A percentile compares a stretch with the other conserved stretches of the same genome.
Conservation (phyloP, 306 rosid species). For the Fragaria vesca region DNA sequence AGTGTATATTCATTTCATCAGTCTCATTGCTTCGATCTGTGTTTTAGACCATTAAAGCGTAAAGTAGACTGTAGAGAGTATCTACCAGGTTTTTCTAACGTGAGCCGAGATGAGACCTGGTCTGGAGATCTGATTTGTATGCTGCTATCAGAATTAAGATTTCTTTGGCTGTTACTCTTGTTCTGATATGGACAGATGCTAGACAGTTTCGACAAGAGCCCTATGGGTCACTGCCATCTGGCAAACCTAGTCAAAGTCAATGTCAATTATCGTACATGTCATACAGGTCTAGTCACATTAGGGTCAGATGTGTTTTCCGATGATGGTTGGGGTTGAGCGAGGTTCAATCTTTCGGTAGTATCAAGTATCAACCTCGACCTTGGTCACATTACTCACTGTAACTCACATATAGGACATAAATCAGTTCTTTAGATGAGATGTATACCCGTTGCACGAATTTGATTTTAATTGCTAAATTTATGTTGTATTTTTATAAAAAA, state of each 20-base stretch:
- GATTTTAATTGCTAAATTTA: too few relatives aligned
- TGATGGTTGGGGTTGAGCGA: neutral
- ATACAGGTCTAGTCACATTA: neutral
- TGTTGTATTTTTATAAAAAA: too few relatives aligned
- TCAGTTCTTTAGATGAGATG: neutral
- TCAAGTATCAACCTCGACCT: neutral
- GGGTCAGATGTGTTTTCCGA: neutral
- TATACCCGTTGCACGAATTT: too few relatives aligned
- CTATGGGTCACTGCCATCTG: neutral
- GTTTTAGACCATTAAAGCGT: neutral
- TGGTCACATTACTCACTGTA: too few relatives aligned
- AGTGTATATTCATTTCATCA: neutral
- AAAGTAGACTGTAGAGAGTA: constrained; percentile 17
- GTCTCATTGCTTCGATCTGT: neutral
- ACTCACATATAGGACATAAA: neutral
- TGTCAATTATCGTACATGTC: neutral
- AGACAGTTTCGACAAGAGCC: neutral
- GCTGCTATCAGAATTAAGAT: neutral
- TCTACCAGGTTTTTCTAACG: neutral
- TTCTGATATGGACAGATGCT: neutral
- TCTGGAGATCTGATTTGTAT: neutral
- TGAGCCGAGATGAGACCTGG: neutral
- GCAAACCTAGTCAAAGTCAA: neutral
- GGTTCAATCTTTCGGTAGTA: neutral
- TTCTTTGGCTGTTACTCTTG: neutral